phyloP scores from a whole-genome alignment of 2,329 filamentous ascomycete species.

The Hymenoscyphus scutula region DNA sequence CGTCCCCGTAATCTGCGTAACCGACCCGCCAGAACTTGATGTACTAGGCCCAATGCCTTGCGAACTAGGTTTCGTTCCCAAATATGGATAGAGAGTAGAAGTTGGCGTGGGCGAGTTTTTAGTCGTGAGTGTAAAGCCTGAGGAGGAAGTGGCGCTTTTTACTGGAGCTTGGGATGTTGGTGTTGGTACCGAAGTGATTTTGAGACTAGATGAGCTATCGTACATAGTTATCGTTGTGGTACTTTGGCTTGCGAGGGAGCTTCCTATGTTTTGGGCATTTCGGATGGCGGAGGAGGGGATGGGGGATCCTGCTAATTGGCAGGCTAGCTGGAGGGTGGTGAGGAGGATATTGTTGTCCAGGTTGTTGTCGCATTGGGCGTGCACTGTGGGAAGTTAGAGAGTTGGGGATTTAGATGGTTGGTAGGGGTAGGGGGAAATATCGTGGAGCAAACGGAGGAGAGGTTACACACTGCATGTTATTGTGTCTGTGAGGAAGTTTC shows the following conservation, averaged over 20 bases:
- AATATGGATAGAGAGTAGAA: neutral
- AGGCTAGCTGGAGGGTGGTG: slow-evolving; percentile 36
- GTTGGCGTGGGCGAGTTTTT: neutral
- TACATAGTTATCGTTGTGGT: slow-evolving; percentile 26
- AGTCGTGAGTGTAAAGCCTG: neutral
- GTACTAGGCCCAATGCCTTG: neutral
- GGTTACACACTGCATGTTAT: slow-evolving; percentile 35
- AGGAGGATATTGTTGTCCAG: slow-evolving; percentile 38
- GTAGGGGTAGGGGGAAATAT: neutral
- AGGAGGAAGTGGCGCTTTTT: neutral
- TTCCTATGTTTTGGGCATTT: slow-evolving; percentile 34
- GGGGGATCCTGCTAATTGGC: slow-evolving; percentile 33
- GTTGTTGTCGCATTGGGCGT: slow-evolving; percentile 38
- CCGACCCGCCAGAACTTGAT: neutral
- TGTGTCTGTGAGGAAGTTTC: slow-evolving; percentile 39
- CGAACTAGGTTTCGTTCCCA: neutral
- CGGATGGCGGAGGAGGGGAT: slow-evolving; percentile 38
- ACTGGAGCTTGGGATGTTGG: neutral
- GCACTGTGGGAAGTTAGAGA: slow-evolving; percentile 23
- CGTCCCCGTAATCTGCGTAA: neutral
- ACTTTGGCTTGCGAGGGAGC: slow-evolving; percentile 23
- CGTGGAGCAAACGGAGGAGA: neutral
- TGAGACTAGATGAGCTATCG: no score
- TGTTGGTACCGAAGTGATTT: neutral
- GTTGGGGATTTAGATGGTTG: neutral